Conservation (phyloP, 2,329 filamentous ascomycete species). For the Purpureocillium takamizusanense region DNA sequence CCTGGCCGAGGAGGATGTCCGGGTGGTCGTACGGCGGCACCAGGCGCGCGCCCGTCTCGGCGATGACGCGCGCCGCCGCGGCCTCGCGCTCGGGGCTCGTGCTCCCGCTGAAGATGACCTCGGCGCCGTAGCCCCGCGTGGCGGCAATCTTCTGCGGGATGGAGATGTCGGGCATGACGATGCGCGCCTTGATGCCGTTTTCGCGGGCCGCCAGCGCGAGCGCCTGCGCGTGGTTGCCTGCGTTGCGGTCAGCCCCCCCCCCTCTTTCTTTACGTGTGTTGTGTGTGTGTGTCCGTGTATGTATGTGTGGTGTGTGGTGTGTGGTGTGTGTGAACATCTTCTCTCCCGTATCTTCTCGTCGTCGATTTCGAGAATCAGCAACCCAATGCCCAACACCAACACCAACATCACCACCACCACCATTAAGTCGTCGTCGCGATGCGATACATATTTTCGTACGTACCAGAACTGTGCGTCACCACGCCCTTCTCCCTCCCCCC, state of each 20-base stretch:
- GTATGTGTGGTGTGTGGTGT: too few relatives aligned
- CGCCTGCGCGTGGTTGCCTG: slow-evolving; percentile 92
- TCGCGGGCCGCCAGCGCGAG: slow-evolving; percentile 75
- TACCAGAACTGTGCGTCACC: slow-evolving; percentile 83
- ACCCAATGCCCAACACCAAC: too few relatives aligned
- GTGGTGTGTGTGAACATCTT: too few relatives aligned
- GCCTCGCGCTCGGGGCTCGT: slow-evolving; percentile 76
- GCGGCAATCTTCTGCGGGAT: slow-evolving; percentile 81
- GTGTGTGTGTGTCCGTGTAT: too few relatives aligned
- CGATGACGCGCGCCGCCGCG: slow-evolving; percentile 58
- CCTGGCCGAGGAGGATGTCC: slow-evolving; percentile 86
- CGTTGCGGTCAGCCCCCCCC: slow-evolving; percentile 2
- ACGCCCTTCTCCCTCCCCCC: slow-evolving; percentile 60
- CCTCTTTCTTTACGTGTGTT: too few relatives aligned
- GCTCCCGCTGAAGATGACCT: slow-evolving; percentile 72
- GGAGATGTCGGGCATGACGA: slow-evolving; percentile 86
- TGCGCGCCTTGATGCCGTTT: slow-evolving; percentile 67
- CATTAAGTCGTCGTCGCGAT: neutral
- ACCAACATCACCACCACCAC: neutral
- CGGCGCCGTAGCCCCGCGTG: slow-evolving; percentile 68
- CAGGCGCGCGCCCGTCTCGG: slow-evolving; percentile 64
- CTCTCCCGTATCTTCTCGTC: too few relatives aligned
- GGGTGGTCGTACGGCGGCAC: slow-evolving; percentile 90
- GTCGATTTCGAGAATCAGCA: too few relatives aligned
- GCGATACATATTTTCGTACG: slow-evolving; percentile 6